Evolutionary conservation across 306 rosid species (phyloP), one percentile per base, ranked within the genome.

Genomic region (Astragalus membranaceus): DNA sequence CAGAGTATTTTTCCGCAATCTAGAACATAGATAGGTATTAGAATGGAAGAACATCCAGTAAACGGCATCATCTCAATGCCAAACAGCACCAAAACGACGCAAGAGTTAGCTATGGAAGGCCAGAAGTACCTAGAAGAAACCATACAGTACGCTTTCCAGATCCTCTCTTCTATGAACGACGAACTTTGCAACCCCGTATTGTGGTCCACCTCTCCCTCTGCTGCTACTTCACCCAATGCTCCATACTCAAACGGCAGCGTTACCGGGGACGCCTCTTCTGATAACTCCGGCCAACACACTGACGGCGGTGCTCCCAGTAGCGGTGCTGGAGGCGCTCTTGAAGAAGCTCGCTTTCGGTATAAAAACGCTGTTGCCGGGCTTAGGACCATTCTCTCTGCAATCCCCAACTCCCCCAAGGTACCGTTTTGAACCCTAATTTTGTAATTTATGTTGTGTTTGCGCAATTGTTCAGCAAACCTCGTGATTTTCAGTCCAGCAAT

Each of bases 161-260:
- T 95, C 85, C 95, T 95, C 52, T 84, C 87, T 70, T 91, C 97
- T 69, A 91, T 95, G 99, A 95, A 95, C 75, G 96, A 95, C 74
- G 97, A 89, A 76, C 97, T 95, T 69, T 88, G 97, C 80, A 91
- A 91, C 75, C 96, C 97, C 14, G 52, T 84, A 7, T 77, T 91
- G 36, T 95, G 99, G 96, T 79, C 91, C 66, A 83, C 92, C 68
- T 67, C 85, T 42, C 37, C 83, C 29, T 50, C 84, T 5, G 15
- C 85, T 33, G 54, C 78, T 7, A 2, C 83, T 0, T 63, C 84
- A 26, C 48, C 83, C 20, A 56, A 73, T 23, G 46, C 56, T 8
- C 82, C 55, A 36, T 74, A 92, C 49, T 56, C 85, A 0, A 91
- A 78, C 58, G 87, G 87, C 17, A 78, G 74, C 75, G 55, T 60